phyloP scores from a whole-genome alignment of 306 rosid species.

The Rubus parviflorus region DNA sequence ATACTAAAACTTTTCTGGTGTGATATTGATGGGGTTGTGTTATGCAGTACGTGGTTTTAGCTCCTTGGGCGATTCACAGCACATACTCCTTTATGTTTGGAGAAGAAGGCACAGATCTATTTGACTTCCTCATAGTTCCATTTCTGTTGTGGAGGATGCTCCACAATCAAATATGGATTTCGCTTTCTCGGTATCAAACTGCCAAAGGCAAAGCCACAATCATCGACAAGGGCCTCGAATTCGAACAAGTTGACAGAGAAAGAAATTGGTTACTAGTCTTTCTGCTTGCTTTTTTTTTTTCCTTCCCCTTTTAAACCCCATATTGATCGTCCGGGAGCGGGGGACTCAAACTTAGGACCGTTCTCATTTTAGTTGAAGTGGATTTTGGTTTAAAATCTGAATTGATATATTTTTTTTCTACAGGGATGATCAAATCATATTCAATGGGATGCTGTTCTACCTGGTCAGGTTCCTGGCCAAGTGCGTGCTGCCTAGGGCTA shows the following conservation, averaged over 20 bases:
- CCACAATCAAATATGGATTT: conserved; percentile 64
- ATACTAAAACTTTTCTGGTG: too few relatives aligned
- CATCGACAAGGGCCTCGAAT: conserved; percentile 57
- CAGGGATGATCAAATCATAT: conserved; percentile 56
- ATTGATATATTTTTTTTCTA: not conserved
- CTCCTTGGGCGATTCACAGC: conserved; percentile 55
- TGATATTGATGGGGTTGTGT: not conserved
- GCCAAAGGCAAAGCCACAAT: conserved; percentile 53
- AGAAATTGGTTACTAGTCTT: conserved; percentile 40
- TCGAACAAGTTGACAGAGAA: conserved; percentile 77
- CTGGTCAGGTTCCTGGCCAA: not conserved
- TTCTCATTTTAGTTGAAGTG: not conserved
- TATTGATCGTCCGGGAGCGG: too few relatives aligned
- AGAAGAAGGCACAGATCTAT: conserved; percentile 31
- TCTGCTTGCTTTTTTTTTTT: too few relatives aligned
- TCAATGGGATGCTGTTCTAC: conserved; percentile 27
- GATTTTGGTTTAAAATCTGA: not conserved
- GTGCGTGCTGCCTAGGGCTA: not conserved
- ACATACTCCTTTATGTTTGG: conserved; percentile 36
- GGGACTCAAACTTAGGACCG: too few relatives aligned
- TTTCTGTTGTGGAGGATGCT: conserved; percentile 44
- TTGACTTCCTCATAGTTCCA: conserved; percentile 49
- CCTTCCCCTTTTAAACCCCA: too few relatives aligned
- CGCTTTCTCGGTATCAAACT: conserved; percentile 52
- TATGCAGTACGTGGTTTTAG: conserved; percentile 54